Evolutionary conservation across 305 asterid species (phyloP), one percentile per base, ranked within the genome.

Genomic region (Coffea humblotiana): DNA sequence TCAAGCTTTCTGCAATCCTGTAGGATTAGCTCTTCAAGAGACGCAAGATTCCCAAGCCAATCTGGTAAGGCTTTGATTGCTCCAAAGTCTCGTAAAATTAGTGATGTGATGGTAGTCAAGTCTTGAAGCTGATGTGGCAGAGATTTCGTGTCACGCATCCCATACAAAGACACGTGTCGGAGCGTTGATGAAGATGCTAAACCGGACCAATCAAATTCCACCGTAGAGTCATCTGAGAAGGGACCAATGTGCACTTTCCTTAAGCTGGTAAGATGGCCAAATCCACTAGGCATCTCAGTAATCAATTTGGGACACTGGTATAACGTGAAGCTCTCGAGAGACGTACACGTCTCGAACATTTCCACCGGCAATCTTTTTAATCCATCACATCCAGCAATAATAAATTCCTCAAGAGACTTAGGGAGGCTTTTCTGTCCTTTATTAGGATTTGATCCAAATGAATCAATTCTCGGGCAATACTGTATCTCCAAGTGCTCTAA

Each of bases 41-140:
- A 80, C 21, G 77, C 29, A 25, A 82, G 35, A 48, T 79, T 82
- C 19, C 67, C 84, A 11, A 86, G 43, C 77, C 84, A 78, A 27
- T 75, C 52, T 8, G 87, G 83, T 58, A 84, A 71, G 8, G 14
- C 73, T 48, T 79, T 60, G 0, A 80, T 18, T 51, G 43, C 43
- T 40, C 82, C 88, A 1, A 80, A 82, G 0, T 60, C 15, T 3
- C 1, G 0, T 16, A 86, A 19, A 4, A 0, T 0, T 2, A 86
- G 21, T 0, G 1, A 0, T 18, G 8, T 18, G 14, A 79, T 73
- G 19, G 12, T 21, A 63, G 82, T 58, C 54, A 82, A 74, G 58
- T 40, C 23, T 29, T 70, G 78, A 51, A 86, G 66, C 16, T 82
- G 77, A n/a, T 51, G 10, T 23, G 83, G 83, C 43, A 79, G n/a